A percentile compares a stretch with the other conserved stretches of the same genome.
Evolutionary conservation across 2,329 filamentous ascomycete genomes (phyloP).

Genomic region (Samsoniella hepiali): DNA sequence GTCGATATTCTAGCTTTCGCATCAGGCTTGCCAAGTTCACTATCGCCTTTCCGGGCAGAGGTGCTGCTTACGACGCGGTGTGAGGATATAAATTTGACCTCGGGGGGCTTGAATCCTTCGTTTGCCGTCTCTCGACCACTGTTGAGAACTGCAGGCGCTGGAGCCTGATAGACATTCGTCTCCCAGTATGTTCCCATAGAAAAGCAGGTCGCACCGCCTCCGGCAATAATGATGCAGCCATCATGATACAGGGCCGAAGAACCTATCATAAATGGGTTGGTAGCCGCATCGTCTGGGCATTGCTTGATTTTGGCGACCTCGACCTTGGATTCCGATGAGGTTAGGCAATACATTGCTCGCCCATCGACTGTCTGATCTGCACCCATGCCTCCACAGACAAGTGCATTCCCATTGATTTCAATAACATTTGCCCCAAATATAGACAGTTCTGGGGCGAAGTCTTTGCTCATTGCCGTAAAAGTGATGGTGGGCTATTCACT

Average conservation of each 20-base stretch:
- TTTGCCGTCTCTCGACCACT: background rate
- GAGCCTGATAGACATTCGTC: conserved; percentile 50
- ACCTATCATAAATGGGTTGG: conserved; percentile 66
- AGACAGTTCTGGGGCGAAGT: conserved; percentile 22
- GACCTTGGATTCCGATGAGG: background rate
- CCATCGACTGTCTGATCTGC: conserved; percentile 26
- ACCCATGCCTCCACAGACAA: conserved; percentile 35
- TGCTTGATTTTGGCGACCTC: conserved; percentile 17
- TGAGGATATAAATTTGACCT: background rate
- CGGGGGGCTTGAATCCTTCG: background rate
- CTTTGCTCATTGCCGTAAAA: background rate
- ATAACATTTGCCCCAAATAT: conserved; percentile 33
- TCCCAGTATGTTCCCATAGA: conserved; percentile 90
- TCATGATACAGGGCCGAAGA: conserved; percentile 52
- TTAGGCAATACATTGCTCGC: conserved; percentile 9
- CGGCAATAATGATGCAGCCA: conserved; percentile 58
- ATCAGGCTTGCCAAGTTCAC: background rate
- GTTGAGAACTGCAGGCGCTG: conserved; percentile 18
- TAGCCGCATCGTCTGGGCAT: conserved; percentile 3
- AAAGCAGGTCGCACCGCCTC: conserved; percentile 85
- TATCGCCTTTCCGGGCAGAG: conserved; percentile 2
- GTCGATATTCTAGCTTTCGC: conserved; percentile 25
- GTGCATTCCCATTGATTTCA: conserved; percentile 23
- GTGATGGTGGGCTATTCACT: background rate
- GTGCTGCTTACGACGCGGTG: conserved; percentile 18